Percentiles rank a stretch among this genome's conserved stretches.
Conservation (phyloP, 495 filamentous ascomycete species). For the Aspergillus ostianus region DNA sequence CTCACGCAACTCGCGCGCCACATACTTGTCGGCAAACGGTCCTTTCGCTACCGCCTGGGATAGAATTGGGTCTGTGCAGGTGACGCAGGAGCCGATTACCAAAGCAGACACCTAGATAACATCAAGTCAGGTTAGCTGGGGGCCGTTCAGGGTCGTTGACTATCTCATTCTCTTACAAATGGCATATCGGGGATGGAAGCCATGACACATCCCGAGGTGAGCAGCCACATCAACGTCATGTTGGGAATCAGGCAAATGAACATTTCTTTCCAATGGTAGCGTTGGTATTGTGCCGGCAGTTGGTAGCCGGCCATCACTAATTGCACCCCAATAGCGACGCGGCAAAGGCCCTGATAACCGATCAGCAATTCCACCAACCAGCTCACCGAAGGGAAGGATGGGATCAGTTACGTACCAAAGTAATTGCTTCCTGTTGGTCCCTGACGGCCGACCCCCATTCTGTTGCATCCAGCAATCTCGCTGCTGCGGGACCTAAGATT, state of each 20-base stretch:
- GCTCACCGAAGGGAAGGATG: background rate
- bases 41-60: slow-evolving; percentile 13
- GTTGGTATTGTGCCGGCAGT: slow-evolving; percentile 11
- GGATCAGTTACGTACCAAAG: background rate
- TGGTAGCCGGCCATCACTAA: slow-evolving; percentile 12
- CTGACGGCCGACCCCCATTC: slow-evolving; percentile 9
- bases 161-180: background rate
- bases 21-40: slow-evolving; percentile 11
- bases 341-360: slow-evolving; percentile 8
- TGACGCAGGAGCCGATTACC: slow-evolving; percentile 12
- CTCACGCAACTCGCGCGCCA: slow-evolving; percentile 12
- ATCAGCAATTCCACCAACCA: background rate
- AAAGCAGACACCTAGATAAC: slow-evolving; percentile 6
- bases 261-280: slow-evolving; percentile 12
- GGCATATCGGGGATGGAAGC: slow-evolving; percentile 2
- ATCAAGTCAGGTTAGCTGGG: background rate
- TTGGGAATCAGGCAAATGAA: slow-evolving; percentile 12
- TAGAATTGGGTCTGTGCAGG: slow-evolving; percentile 11
- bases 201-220: slow-evolving; percentile 10
- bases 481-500: slow-evolving; percentile 8
- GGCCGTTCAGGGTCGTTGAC: background rate
- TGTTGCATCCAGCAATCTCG: slow-evolving; percentile 8
- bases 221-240: slow-evolving; percentile 13
- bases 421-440: slow-evolving; percentile 10
- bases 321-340: slow-evolving; percentile 11